Evolutionary conservation across 495 filamentous ascomycete species (phyloP).

Genomic region (Daldinia loculata): DNA sequence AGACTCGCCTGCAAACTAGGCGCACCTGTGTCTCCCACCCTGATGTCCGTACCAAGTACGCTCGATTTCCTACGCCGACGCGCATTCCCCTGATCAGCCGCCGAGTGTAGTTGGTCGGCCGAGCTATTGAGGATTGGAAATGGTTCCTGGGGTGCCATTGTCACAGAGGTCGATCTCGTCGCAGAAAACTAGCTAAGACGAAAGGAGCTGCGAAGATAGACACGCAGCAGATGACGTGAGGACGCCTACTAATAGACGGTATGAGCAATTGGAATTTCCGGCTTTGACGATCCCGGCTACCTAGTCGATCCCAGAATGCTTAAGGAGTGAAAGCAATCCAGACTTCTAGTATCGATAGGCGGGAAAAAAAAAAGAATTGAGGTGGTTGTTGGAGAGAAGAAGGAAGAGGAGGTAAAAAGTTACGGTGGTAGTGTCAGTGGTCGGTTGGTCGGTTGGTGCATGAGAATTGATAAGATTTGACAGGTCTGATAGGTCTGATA

Average conservation of each 20-base stretch:
- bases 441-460: slow-evolving; percentile 3
- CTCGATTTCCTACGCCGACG: slow-evolving; percentile 60
- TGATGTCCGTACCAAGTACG: slow-evolving; percentile 53
- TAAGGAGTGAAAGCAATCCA: slow-evolving; percentile 48
- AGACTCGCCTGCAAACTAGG: slow-evolving; percentile 56
- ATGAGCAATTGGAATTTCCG: slow-evolving; percentile 3
- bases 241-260: neutral
- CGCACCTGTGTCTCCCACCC: slow-evolving; percentile 60
- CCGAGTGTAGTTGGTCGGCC: slow-evolving; percentile 51
- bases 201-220: neutral
- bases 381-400: slow-evolving; percentile 17
- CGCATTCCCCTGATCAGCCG: slow-evolving; percentile 42
- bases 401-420: slow-evolving; percentile 26
- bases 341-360: slow-evolving; percentile 12
- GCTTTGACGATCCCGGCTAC: slow-evolving; percentile 15
- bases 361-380: slow-evolving; percentile 1
- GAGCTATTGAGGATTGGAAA: slow-evolving; percentile 57
- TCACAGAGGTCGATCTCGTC: slow-evolving; percentile 16
- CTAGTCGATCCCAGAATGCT: slow-evolving; percentile 38
- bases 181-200: neutral
- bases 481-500: slow-evolving; percentile 9
- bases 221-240: slow-evolving; percentile 10
- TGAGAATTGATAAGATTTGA: slow-evolving; percentile 3
- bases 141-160: slow-evolving; percentile 52
- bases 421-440: neutral